A percentile compares a stretch with the other conserved stretches of the same genome.
phyloP scores from a whole-genome alignment of 441 rosid species.

The Mallotus repandus region DNA sequence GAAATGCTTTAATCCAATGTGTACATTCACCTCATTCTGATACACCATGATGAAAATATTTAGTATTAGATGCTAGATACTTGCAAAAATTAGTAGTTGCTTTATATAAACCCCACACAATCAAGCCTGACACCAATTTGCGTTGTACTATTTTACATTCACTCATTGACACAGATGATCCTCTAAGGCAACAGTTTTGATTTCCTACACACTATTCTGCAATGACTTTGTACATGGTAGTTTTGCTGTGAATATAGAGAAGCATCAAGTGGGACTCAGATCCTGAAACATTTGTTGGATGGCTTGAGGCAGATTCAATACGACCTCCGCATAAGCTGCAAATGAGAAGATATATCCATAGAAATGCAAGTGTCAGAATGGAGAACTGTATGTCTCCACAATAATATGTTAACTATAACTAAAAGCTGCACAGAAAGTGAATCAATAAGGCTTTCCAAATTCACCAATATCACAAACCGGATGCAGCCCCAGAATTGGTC shows the following conservation, averaged over 20 bases:
- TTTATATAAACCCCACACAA: slow-evolving; percentile 5
- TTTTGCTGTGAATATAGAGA: not conserved
- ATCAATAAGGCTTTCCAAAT: not conserved
- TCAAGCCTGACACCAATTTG: not conserved
- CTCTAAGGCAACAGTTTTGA: not conserved
- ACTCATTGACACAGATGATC: too few species aligned
- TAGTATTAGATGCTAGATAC: not conserved
- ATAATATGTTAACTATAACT: too few species aligned
- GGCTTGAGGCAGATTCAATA: slow-evolving; percentile 65
- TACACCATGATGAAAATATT: too few species aligned
- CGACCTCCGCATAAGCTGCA: slow-evolving; percentile 90
- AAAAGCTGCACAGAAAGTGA: not conserved
- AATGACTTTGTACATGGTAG: slow-evolving; percentile 9
- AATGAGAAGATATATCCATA: slow-evolving; percentile 2
- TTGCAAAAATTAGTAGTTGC: not conserved
- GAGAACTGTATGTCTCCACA: too few species aligned
- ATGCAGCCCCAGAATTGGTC: not conserved
- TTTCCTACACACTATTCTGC: not conserved
- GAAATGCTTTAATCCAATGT: too few species aligned
- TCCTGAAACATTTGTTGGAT: slow-evolving; percentile 52
- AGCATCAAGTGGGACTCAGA: slow-evolving; percentile 30
- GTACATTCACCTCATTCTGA: too few species aligned
- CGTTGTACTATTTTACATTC: not conserved
- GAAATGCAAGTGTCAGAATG: not conserved
- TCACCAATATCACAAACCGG: not conserved